Evolutionary conservation across 2,329 filamentous ascomycete genomes (phyloP).

Genomic region (Alternaria ventricosa): DNA sequence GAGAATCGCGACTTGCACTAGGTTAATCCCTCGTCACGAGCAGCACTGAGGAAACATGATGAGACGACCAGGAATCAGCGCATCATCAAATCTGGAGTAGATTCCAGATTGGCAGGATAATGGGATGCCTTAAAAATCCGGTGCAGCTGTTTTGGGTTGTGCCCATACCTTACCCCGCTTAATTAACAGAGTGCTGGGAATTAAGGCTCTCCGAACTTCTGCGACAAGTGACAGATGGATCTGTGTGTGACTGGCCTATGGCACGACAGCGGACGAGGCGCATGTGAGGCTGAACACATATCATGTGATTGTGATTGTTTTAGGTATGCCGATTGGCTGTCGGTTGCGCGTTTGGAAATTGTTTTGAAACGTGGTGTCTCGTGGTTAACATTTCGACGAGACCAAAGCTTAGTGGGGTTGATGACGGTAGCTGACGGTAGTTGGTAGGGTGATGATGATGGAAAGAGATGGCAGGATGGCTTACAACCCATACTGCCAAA

Average conservation of each 20-base stretch:
- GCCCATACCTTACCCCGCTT: background rate
- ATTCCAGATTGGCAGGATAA: background rate
- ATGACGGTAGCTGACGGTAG: background rate
- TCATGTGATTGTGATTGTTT: background rate
- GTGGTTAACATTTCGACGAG: background rate
- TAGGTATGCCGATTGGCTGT: background rate
- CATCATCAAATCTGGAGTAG: background rate
- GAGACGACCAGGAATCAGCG: background rate
- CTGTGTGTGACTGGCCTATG: background rate
- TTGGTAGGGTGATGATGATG: background rate
- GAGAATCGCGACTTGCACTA: background rate
- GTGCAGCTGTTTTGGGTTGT: background rate
- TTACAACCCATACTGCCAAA: background rate
- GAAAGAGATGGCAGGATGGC: background rate
- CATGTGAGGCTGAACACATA: background rate
- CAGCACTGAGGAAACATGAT: background rate
- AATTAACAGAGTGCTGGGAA: background rate
- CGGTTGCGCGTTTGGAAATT: background rate
- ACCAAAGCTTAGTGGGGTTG: background rate
- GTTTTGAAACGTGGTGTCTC: background rate
- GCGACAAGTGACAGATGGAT: background rate
- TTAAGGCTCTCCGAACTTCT: background rate
- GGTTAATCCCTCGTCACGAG: background rate
- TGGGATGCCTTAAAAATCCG: background rate
- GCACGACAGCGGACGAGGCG: background rate